Conservation (phyloP, 495 filamentous ascomycete species). For the Elasticomyces elasticus region DNA sequence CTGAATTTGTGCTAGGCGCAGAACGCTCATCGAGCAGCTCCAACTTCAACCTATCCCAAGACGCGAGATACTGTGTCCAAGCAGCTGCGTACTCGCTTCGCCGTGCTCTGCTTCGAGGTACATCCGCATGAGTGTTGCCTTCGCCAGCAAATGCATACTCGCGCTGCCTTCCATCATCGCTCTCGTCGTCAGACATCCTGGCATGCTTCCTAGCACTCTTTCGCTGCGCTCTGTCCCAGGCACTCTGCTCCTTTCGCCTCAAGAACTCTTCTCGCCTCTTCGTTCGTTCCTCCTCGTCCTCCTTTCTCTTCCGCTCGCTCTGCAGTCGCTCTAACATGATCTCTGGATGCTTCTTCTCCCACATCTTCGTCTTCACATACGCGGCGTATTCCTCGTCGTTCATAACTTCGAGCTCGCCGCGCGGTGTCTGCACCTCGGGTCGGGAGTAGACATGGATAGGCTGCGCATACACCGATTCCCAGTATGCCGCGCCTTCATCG, state of each 20-base stretch:
- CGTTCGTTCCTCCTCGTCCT: conserved; percentile 38
- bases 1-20: background rate
- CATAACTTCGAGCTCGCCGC: conserved; percentile 72
- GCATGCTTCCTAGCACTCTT: conserved; percentile 17
- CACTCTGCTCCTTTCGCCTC: conserved; percentile 31
- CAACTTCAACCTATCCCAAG: conserved; percentile 18
- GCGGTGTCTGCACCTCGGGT: conserved; percentile 30
- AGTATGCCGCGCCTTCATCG: conserved; percentile 87
- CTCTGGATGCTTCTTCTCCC: conserved; percentile 69
- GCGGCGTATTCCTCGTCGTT: conserved; percentile 79
- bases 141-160: conserved; percentile 57
- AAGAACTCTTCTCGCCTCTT: conserved; percentile 31
- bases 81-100: conserved; percentile 10
- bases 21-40: conserved; percentile 11
- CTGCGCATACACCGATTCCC: conserved; percentile 90
- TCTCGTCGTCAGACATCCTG: conserved; percentile 20
- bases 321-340: conserved; percentile 56
- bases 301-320: conserved; percentile 39
- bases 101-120: background rate
- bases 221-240: conserved; percentile 33
- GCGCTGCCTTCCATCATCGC: conserved; percentile 28
- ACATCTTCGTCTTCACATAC: conserved; percentile 82
- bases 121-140: background rate
- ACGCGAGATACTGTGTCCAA: conserved; percentile 14
- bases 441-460: conserved; percentile 62